A percentile compares a stretch with the other conserved stretches of the same genome.
Conservation (phyloP, 768 basidiomycete genomes). For the Phaffia tasmanica region DNA sequence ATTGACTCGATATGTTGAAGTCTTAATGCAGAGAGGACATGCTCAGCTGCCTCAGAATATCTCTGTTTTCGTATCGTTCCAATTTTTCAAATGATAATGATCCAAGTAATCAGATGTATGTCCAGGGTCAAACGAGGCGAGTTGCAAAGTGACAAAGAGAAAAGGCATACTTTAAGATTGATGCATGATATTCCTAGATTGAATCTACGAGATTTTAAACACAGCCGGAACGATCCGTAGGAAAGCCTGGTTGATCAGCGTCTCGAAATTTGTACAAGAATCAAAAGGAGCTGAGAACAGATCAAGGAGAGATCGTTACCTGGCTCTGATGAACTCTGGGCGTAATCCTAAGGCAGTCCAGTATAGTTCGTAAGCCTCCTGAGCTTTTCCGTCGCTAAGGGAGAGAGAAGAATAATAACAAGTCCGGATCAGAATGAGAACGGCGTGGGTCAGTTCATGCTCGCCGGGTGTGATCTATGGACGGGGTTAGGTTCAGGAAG, state of each 20-base stretch:
- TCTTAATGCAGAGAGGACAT: constrained; percentile 76
- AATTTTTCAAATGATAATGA: neutral
- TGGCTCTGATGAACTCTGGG: constrained; percentile 79
- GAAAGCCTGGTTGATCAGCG: constrained; percentile 3
- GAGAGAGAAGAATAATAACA: too few relatives aligned
- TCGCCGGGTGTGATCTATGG: neutral
- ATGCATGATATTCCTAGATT: constrained; percentile 89
- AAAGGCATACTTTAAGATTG: constrained; percentile 57
- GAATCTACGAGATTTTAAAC: constrained; percentile 46
- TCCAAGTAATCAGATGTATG: neutral
- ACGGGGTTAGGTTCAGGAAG: neutral
- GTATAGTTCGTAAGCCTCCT: constrained; percentile 78
- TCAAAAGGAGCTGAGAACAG: neutral
- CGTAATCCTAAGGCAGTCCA: constrained; percentile 73
- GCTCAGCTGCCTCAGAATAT: constrained; percentile 73
- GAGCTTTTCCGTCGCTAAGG: constrained; percentile 48
- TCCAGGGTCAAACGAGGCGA: constrained; percentile 20
- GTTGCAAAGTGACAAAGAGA: constrained; percentile 26
- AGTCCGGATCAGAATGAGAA: too few relatives aligned
- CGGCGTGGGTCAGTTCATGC: neutral
- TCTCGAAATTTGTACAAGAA: neutral
- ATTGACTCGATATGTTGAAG: constrained; percentile 73
- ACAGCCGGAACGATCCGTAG: neutral
- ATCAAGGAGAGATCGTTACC: constrained; percentile 42
- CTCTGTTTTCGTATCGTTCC: constrained; percentile 44